Evolutionary conservation across 441 rosid genomes (phyloP).

Genomic region (California macrophylla): DNA sequence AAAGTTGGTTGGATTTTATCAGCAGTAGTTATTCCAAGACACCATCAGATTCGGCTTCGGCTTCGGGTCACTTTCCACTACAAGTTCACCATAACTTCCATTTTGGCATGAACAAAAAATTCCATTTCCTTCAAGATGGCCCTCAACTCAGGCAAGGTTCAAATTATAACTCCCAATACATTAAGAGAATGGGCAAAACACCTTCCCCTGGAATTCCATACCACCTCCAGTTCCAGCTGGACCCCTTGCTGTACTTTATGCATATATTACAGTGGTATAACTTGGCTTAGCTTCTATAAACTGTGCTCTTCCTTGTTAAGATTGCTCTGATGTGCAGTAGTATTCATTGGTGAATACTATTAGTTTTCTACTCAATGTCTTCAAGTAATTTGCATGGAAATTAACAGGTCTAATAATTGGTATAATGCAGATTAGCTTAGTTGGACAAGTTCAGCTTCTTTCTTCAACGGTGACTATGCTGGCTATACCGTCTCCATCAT

Average conservation of each 20-base stretch:
- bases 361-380: constrained; percentile 14
- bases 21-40: background rate
- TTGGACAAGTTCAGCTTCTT: constrained; percentile 90
- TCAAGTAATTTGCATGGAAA: constrained; percentile 14
- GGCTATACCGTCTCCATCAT: constrained; percentile 90
- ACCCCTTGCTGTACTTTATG: background rate
- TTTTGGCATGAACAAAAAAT: background rate
- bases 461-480: constrained; percentile 86
- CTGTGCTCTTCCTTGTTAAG: background rate
- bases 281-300: constrained; percentile 11
- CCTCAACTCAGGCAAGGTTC: background rate
- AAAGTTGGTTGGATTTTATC: too few relatives aligned
- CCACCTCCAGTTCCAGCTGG: background rate
- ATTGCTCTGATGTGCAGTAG: background rate
- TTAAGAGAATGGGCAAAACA: background rate
- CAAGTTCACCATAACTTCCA: background rate
- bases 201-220: background rate
- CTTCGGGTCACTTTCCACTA: background rate
- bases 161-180: background rate
- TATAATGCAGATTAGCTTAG: constrained; percentile 63
- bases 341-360: constrained; percentile 8
- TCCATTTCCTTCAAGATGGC: background rate
- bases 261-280: constrained; percentile 6
- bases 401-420: constrained; percentile 17
- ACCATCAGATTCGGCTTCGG: background rate